Conservation (phyloP, 2,329 filamentous ascomycete genomes). For the Talaromyces albobiverticillius region DNA sequence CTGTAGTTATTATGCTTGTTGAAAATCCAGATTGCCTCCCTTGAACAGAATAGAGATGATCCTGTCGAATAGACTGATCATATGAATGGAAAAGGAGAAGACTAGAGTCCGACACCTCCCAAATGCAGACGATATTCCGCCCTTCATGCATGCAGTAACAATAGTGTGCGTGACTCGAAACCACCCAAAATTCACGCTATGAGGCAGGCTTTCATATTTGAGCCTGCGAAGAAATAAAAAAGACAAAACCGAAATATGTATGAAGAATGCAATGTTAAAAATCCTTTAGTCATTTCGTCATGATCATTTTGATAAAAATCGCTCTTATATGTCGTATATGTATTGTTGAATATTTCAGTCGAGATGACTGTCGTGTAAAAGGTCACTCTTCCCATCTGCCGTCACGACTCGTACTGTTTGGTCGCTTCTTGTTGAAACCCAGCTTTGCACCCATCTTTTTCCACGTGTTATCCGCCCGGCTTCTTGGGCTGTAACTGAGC, state of each 20-base stretch:
- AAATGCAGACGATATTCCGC: conserved; percentile 7
- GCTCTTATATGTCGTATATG: background rate
- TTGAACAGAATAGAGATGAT: background rate
- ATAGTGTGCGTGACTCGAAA: background rate
- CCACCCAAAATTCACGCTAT: background rate
- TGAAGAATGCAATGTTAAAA: conserved; percentile 5
- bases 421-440: conserved; percentile 40
- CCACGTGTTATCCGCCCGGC: conserved; percentile 48
- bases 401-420: conserved; percentile 23
- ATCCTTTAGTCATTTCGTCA: conserved; percentile 7
- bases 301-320: background rate
- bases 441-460: conserved; percentile 54
- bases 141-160: conserved; percentile 2
- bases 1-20: background rate
- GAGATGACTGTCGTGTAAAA: background rate
- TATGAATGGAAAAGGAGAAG: too few relatives aligned
- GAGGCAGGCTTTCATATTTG: background rate
- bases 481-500: conserved; percentile 32
- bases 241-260: background rate
- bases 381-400: conserved; percentile 20
- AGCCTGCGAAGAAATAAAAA: background rate
- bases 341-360: background rate
- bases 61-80: too few relatives aligned
- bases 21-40: conserved; percentile 2
- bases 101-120: conserved; percentile 5